These are phyloP conservation scores for Penicillium sp. DNA, from an alignment of 2,329 filamentous ascomycete species.

Conservation along the genomic window DNA sequence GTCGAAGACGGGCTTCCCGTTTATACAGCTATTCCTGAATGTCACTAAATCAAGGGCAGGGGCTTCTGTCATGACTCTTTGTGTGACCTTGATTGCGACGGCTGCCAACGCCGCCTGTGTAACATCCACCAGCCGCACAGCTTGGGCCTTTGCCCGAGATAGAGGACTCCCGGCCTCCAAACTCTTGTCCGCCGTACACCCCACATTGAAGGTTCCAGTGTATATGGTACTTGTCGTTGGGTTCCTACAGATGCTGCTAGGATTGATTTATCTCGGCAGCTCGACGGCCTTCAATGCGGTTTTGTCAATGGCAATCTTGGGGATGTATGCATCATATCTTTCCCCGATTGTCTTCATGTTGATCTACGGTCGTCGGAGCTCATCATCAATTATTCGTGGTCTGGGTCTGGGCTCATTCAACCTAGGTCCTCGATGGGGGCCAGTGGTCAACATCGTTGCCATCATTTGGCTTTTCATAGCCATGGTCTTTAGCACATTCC, in stretches of 20 bases:
- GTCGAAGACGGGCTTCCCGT: conserved; percentile 47
- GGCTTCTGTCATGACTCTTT: conserved; percentile 16
- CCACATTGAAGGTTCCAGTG: conserved; percentile 47
- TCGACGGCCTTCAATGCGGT: conserved; percentile 47
- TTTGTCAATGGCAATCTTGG: conserved; percentile 48
- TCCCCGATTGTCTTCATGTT: conserved; percentile 46
- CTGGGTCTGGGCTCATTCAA: conserved; percentile 10
- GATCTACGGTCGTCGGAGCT: conserved; percentile 15
- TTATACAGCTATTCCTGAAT: conserved; percentile 43
- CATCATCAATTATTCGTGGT: conserved; percentile 1
- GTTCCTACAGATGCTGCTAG: conserved; percentile 48
- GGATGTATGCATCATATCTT: conserved; percentile 52
- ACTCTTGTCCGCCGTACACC: conserved; percentile 45
- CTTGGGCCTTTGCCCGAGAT: conserved; percentile 57
- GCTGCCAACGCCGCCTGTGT: conserved; percentile 23
- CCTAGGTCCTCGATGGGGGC: conserved; percentile 16
- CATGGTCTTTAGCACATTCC: conserved; percentile 24
- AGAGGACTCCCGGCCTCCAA: conserved; percentile 49
- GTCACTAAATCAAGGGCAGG: conserved; percentile 15
- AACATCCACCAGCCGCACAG: conserved; percentile 23
- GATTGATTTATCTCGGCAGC: conserved; percentile 50
- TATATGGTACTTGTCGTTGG: conserved; percentile 48
- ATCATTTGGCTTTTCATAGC: conserved; percentile 19
- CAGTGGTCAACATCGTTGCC: conserved; percentile 14
- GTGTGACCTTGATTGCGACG: conserved; percentile 13